phyloP scores from a whole-genome alignment of 2,329 filamentous ascomycete genomes.

The Dactylellina parvicollis region DNA sequence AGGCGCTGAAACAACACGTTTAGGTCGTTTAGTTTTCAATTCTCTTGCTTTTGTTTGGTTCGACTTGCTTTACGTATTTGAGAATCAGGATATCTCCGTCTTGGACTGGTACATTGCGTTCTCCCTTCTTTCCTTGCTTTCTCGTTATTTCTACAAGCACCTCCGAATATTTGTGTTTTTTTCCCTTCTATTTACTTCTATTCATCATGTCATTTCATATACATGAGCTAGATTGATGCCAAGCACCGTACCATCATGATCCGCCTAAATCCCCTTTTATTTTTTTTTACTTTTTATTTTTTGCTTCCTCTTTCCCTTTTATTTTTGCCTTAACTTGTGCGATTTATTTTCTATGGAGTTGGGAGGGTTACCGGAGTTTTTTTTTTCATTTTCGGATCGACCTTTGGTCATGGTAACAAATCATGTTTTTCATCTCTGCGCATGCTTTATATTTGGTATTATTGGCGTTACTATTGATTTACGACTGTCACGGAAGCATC shows the following conservation, averaged over 20 bases:
- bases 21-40: neutral
- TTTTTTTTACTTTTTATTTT: neutral
- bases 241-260: no score
- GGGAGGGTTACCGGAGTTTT: conserved; percentile 18
- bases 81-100: neutral
- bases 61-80: neutral
- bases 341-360: neutral
- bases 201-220: conserved; percentile 20
- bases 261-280: neutral
- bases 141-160: no score
- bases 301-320: neutral
- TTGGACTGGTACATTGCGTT: no score
- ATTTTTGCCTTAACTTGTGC: no score
- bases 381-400: conserved; percentile 49
- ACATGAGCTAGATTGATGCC: no score
- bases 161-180: no score
- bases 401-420: conserved; percentile 49
- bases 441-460: neutral
- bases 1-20: conserved; percentile 62
- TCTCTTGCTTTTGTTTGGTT: neutral
- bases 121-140: no score
- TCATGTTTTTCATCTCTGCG: conserved; percentile 29
- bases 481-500: conserved; percentile 19
- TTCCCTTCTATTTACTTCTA: conserved; percentile 50
- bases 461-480: conserved; percentile 26